A percentile compares a stretch with the other conserved stretches of the same genome.
Conservation (phyloP, 495 filamentous ascomycete genomes). For the Thermothielavioides terrestris region DNA sequence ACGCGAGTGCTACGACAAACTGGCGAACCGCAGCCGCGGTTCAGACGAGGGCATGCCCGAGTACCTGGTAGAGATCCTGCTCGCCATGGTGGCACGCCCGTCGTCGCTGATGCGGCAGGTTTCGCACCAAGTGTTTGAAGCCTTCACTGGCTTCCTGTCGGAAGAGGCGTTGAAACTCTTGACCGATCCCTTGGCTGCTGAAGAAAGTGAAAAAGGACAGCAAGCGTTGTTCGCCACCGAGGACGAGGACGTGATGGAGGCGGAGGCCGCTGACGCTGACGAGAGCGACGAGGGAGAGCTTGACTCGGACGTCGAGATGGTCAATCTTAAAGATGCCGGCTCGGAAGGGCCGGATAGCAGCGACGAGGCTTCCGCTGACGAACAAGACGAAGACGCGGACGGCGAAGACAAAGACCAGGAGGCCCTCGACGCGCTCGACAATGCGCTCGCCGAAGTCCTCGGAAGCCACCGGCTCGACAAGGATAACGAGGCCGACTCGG, state of each 20-base stretch:
- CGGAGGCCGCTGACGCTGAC: conserved; percentile 29
- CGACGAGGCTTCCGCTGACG: conserved; percentile 28
- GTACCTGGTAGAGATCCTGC: conserved; percentile 74
- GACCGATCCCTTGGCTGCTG: conserved; percentile 62
- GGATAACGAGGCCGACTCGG: conserved; percentile 41
- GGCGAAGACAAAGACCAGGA: conserved; percentile 42
- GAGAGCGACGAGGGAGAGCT: conserved; percentile 30
- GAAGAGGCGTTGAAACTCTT: conserved; percentile 65
- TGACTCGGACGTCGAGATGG: conserved; percentile 37
- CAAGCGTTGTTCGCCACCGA: conserved; percentile 73
- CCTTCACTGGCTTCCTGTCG: conserved; percentile 63
- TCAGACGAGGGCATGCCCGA: conserved; percentile 53
- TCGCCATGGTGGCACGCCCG: conserved; percentile 79
- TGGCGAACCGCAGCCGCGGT: conserved; percentile 19
- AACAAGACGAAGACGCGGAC: conserved; percentile 17
- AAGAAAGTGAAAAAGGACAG: conserved; percentile 75
- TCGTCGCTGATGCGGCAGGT: conserved; percentile 79
- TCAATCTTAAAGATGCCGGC: conserved; percentile 34
- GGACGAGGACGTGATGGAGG: conserved; percentile 47
- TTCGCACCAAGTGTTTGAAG: conserved; percentile 75
- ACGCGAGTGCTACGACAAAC: conserved; percentile 49
- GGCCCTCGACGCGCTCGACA: conserved; percentile 56
- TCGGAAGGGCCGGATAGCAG: conserved; percentile 36
- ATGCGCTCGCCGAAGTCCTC: conserved; percentile 67
- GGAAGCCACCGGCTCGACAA: conserved; percentile 51